These are phyloP conservation scores for Berkeleyomyces rouxiae DNA, from an alignment of 2,329 filamentous ascomycete species.

Conservation along the genomic window DNA sequence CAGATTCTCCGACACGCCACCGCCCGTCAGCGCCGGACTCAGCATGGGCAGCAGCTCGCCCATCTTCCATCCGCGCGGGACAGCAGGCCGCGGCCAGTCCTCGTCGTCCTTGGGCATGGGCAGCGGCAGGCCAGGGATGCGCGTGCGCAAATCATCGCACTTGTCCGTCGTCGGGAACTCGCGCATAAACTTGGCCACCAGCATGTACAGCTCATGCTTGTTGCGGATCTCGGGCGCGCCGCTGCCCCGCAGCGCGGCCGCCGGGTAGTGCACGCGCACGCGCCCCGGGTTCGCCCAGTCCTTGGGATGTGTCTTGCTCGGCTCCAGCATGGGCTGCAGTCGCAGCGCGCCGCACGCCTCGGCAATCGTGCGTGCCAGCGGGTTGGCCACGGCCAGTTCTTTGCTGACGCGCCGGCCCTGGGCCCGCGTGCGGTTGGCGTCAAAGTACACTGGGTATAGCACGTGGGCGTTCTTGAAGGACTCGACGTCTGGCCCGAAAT, in stretches of 20 bases:
- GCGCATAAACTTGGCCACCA: constrained; percentile 61
- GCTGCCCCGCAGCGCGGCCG: constrained; percentile 15
- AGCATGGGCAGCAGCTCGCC: constrained; percentile 69
- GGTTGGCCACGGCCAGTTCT: constrained; percentile 61
- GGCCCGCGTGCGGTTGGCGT: constrained; percentile 53
- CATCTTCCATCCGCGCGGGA: constrained; percentile 86
- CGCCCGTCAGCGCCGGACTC: constrained; percentile 77
- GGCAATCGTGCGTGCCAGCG: constrained; percentile 76
- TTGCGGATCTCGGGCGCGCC: constrained; percentile 37
- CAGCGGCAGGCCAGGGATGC: constrained; percentile 53
- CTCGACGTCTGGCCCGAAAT: constrained; percentile 25
- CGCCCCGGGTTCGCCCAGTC: constrained; percentile 96
- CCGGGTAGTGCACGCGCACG: constrained; percentile 62
- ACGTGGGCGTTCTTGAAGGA: constrained; percentile 66
- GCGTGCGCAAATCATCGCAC: constrained; percentile 49
- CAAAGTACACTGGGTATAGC: constrained; percentile 93
- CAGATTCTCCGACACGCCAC: constrained; percentile 85
- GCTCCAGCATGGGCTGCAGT: constrained; percentile 65
- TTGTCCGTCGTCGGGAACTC: constrained; percentile 61
- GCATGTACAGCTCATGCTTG: constrained; percentile 76
- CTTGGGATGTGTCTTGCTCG: constrained; percentile 81
- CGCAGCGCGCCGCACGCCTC: constrained; percentile 63
- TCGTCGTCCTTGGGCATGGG: constrained; percentile 45
- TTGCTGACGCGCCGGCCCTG: constrained; percentile 66
- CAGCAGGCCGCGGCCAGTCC: constrained; percentile 52